These are phyloP conservation scores for Zoysia pacifica DNA, from an alignment of 176 grass and related monocot genomes.

Conservation along the genomic window DNA sequence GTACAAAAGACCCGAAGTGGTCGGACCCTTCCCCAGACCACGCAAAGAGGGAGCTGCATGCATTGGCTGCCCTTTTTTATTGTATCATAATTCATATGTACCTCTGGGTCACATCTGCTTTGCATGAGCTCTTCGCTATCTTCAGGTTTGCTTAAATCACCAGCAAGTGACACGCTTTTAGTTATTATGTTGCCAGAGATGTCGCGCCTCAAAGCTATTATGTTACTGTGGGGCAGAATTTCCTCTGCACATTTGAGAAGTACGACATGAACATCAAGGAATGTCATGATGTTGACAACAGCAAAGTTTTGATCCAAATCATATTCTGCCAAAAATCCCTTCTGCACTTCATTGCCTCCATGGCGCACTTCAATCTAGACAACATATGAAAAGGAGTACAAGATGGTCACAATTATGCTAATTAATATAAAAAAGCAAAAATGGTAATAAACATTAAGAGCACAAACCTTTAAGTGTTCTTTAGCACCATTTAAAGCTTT, in stretches of 20 bases:
- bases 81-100: slow-evolving; percentile 11
- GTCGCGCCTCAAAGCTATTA: slow-evolving; percentile 16
- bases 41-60: too few relatives aligned
- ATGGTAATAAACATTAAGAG: neutral
- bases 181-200: slow-evolving; percentile 22
- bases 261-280: slow-evolving; percentile 20
- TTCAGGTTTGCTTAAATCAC: neutral
- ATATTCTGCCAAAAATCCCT: slow-evolving; percentile 18
- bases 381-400: neutral
- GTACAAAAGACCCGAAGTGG: too few relatives aligned
- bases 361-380: slow-evolving; percentile 4
- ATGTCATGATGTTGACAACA: slow-evolving; percentile 17
- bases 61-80: neutral
- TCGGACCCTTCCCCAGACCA: too few relatives aligned
- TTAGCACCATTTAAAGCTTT: neutral
- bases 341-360: neutral
- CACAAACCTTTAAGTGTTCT: neutral
- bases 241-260: neutral
- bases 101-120: slow-evolving; percentile 3
- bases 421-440: neutral
- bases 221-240: neutral
- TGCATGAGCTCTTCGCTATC: neutral
- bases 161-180: slow-evolving; percentile 4
- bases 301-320: slow-evolving; percentile 13
- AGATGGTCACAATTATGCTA: neutral